Evolutionary conservation across 1,284 basidiomycete genomes (phyloP), one percentile per base, ranked within the genome.

Genomic region (Sphagnurus paluster): DNA sequence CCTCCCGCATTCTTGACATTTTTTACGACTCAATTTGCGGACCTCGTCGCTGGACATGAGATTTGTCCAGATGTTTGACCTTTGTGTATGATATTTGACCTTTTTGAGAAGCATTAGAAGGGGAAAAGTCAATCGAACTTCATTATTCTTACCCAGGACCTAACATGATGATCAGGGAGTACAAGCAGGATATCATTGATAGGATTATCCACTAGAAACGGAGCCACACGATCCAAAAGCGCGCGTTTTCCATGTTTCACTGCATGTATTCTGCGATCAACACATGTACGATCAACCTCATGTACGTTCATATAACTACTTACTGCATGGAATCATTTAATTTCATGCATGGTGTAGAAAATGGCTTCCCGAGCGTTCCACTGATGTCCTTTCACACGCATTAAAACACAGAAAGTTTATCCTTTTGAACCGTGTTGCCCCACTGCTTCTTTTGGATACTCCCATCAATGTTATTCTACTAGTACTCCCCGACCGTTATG

Each of bases 261-360:
- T 9, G 20, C 48, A 17, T 49, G 48, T 63, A 52, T 37, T 49
- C 49, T 10, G 60, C 60, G 9, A 56, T 60, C 46, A 49, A 49
- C 5, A 45, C 59, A 3, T 62, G 59, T 36, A 48, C 36, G n/a
- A 13, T 50, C 1, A 39, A 23, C 21, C 54, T 55, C 49, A 26
- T 26, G 53, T 57, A 23, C 6, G 24, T 14, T 30, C n/a, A 2
- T 24, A 6, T n/a, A n/a, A 5, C 16, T 14, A 5, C 4, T n/a
- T n/a, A n/a, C n/a, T n/a, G n/a, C n/a, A n/a, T n/a, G 13, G 11
- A 4, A 8, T 32, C 16, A 10, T n/a, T n/a, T 32, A n/a, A 32
- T 11, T 14, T 8, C 11, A n/a, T 32, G n/a, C n/a, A 32, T 4
- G 13, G 16, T 6, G 13, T 33, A 64, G 60, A 23, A 48, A 49